Conservation (phyloP, 352 stramenopile species). For the Pythium phragmiticola region DNA sequence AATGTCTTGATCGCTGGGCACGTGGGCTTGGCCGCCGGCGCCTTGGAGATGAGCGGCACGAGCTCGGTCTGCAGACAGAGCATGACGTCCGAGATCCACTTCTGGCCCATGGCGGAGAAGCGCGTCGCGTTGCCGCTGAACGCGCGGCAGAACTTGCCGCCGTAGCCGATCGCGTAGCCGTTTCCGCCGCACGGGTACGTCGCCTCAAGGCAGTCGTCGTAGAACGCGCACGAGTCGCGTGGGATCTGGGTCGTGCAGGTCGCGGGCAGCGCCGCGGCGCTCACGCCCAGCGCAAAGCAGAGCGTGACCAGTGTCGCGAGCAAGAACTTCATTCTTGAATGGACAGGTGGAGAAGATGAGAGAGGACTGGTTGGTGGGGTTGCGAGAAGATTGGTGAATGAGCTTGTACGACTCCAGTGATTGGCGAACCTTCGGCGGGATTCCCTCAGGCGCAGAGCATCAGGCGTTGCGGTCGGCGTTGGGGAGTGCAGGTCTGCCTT, state of each 20-base stretch:
- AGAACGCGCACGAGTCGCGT: constrained; percentile 34
- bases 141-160: constrained; percentile 30
- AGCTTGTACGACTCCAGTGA: not conserved
- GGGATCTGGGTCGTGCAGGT: constrained; percentile 24
- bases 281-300: constrained; percentile 5
- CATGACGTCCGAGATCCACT: constrained; percentile 36
- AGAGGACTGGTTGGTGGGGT: not conserved
- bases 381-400: constrained; percentile 16
- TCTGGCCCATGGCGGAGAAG: constrained; percentile 30
- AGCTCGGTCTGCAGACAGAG: constrained; percentile 31
- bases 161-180: constrained; percentile 33
- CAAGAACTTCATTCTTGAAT: constrained; percentile 21
- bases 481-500: not conserved
- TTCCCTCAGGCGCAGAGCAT: not conserved
- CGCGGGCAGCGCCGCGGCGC: constrained; percentile 16
- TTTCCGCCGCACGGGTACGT: constrained; percentile 24
- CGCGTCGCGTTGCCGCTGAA: constrained; percentile 23
- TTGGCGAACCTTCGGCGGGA: not conserved
- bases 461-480: constrained; percentile 3
- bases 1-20: constrained; percentile 29
- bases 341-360: not conserved
- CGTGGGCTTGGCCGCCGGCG: constrained; percentile 11
- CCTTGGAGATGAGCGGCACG: constrained; percentile 22
- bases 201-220: constrained; percentile 28
- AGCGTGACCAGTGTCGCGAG: constrained; percentile 15